A percentile compares a stretch with the other conserved stretches of the same genome.
phyloP scores from a whole-genome alignment of 1,284 basidiomycete genomes.

The Rhodofomes roseus region DNA sequence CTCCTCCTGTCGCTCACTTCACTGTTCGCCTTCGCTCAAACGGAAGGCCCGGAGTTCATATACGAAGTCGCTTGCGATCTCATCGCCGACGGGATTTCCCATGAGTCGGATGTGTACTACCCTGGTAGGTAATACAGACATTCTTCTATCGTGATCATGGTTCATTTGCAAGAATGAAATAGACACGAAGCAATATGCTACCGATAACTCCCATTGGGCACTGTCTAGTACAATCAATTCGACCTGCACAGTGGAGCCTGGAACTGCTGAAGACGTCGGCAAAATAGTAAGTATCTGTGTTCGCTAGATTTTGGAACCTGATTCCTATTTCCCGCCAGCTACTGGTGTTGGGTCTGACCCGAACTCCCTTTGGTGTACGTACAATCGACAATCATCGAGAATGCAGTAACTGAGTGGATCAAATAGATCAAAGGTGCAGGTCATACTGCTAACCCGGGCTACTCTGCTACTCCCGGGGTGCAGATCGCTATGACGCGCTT shows the following conservation, averaged over 20 bases:
- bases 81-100: not conserved
- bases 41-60: not conserved
- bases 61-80: constrained; percentile 1
- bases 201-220: not conserved
- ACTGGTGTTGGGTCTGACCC: not conserved
- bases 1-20: not conserved
- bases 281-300: not conserved
- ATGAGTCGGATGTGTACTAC: not conserved
- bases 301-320: not conserved
- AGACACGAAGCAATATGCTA: not conserved
- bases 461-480: constrained; percentile 52
- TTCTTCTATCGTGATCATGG: not conserved
- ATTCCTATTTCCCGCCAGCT: not conserved
- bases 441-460: constrained; percentile 42
- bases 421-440: constrained; percentile 42
- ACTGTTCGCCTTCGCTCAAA: not conserved
- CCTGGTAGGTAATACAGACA: not conserved
- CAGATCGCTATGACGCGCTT: constrained; percentile 48
- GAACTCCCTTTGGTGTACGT: not conserved
- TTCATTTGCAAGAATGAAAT: not conserved
- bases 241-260: not conserved
- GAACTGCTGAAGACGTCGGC: not conserved
- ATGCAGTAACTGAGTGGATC: not conserved
- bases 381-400: not conserved
- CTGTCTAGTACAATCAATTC: not conserved